phyloP scores from a whole-genome alignment of 2,329 filamentous ascomycete genomes.

The Aspergillus novoparasiticus region DNA sequence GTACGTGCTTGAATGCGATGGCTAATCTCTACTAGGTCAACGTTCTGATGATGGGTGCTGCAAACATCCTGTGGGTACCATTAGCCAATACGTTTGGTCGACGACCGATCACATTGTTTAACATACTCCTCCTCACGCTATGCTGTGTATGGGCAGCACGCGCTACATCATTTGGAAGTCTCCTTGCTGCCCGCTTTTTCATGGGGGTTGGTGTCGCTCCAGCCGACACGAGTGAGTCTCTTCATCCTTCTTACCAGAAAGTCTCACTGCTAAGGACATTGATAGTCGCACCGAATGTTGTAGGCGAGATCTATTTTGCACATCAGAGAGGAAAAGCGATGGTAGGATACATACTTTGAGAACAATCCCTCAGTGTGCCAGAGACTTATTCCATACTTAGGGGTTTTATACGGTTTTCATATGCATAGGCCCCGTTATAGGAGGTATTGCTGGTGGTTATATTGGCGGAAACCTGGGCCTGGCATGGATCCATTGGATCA shows the following conservation, averaged over 20 bases:
- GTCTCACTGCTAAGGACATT: neutral
- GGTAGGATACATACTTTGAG: neutral
- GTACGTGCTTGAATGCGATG: neutral
- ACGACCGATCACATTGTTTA: slow-evolving; percentile 8
- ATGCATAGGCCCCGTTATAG: slow-evolving; percentile 6
- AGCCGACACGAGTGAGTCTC: slow-evolving; percentile 12
- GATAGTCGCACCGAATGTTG: slow-evolving; percentile 13
- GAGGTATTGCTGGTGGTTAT: slow-evolving; percentile 11
- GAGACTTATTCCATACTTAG: neutral
- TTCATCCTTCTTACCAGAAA: neutral
- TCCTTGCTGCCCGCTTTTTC: slow-evolving; percentile 14
- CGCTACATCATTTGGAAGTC: slow-evolving; percentile 9
- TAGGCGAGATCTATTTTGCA: slow-evolving; percentile 17
- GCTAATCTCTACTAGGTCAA: slow-evolving; percentile 4
- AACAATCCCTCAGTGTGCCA: too few relatives aligned
- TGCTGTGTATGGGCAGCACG: slow-evolving; percentile 10
- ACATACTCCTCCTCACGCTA: slow-evolving; percentile 9
- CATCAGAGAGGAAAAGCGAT: slow-evolving; percentile 13
- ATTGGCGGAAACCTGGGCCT: slow-evolving; percentile 5
- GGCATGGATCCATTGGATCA: slow-evolving; percentile 15
- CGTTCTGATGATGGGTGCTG: slow-evolving; percentile 15
- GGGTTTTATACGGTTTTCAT: slow-evolving; percentile 14
- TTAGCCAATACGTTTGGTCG: slow-evolving; percentile 16
- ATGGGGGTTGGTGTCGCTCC: slow-evolving; percentile 16
- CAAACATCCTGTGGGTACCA: slow-evolving; percentile 17